A percentile compares a stretch with the other conserved stretches of the same genome.
Evolutionary conservation across 768 basidiomycete species (phyloP).

Genomic region (Tephrocybe sp.): DNA sequence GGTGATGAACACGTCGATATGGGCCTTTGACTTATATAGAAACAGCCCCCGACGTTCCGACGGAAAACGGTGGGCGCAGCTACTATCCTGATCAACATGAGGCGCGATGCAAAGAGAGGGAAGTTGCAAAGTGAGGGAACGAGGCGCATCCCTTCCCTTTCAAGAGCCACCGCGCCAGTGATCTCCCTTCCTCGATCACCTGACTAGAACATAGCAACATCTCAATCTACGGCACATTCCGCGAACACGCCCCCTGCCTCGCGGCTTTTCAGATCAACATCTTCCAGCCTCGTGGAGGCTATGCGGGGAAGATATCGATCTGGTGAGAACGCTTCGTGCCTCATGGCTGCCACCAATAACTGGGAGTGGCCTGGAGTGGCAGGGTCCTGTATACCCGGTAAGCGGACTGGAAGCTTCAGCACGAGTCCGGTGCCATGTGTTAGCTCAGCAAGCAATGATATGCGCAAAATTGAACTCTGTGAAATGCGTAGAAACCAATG

Average conservation of each 20-base stretch:
- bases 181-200: constrained; percentile 15
- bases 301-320: too few relatives aligned
- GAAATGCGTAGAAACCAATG: neutral
- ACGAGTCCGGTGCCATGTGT: neutral
- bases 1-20: constrained; percentile 4
- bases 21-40: constrained; percentile 20
- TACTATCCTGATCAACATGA: constrained; percentile 23
- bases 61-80: constrained; percentile 14
- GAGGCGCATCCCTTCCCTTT: constrained; percentile 21
- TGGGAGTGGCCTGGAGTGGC: neutral
- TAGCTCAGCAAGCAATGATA: neutral
- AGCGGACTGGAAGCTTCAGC: too few relatives aligned
- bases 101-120: constrained; percentile 20
- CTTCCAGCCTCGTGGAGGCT: neutral
- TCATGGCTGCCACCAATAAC: too few relatives aligned
- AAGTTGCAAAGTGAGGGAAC: constrained; percentile 17
- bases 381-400: neutral
- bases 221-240: constrained; percentile 20
- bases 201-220: constrained; percentile 26
- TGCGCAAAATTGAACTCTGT: neutral
- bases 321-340: too few relatives aligned
- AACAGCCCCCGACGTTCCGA: constrained; percentile 12
- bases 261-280: neutral
- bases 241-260: constrained; percentile 22
- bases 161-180: constrained; percentile 15